These are phyloP conservation scores for Phytophthora pinifolia DNA, from an alignment of 352 stramenopile species.

Conservation along the genomic window DNA sequence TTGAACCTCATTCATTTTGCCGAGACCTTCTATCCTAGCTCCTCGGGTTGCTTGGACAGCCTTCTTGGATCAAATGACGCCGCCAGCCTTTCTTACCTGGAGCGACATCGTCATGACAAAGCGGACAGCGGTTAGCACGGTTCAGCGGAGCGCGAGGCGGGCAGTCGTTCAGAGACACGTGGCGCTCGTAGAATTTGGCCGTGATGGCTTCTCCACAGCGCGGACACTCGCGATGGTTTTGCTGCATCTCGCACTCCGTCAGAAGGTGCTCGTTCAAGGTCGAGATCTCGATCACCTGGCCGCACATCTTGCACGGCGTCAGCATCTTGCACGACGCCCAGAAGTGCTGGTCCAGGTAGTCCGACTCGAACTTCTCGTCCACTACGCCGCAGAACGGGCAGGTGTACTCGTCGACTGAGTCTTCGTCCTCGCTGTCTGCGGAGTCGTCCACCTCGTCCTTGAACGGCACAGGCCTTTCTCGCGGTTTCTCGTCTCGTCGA, in stretches of 20 bases:
- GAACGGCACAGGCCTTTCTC: slow-evolving; percentile 29
- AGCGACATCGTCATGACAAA: slow-evolving; percentile 79
- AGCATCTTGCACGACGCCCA: slow-evolving; percentile 92
- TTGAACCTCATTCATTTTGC: slow-evolving; percentile 20
- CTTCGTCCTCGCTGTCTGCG: slow-evolving; percentile 63
- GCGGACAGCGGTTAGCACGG: slow-evolving; percentile 70
- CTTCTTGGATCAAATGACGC: slow-evolving; percentile 63
- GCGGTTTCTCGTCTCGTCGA: slow-evolving; percentile 14
- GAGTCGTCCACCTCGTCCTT: slow-evolving; percentile 37
- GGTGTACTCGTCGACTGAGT: slow-evolving; percentile 83
- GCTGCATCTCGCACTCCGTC: slow-evolving; percentile 84
- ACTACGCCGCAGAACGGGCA: slow-evolving; percentile 92
- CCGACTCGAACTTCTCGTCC: slow-evolving; percentile 87
- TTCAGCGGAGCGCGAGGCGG: slow-evolving; percentile 54
- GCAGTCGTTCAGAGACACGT: slow-evolving; percentile 77
- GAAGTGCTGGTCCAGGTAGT: slow-evolving; percentile 91
- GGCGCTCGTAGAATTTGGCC: slow-evolving; percentile 80
- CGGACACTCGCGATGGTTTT: slow-evolving; percentile 80
- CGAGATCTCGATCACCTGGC: slow-evolving; percentile 92
- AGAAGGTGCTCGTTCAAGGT: slow-evolving; percentile 91
- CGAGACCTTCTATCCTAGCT: slow-evolving; percentile 29
- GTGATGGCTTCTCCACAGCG: slow-evolving; percentile 87
- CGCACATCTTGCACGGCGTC: slow-evolving; percentile 91
- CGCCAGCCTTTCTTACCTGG: slow-evolving; percentile 71
- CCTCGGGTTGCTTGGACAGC: slow-evolving; percentile 81